These are phyloP conservation scores for Fonsecaea pedrosoi DNA, from an alignment of 2,329 filamentous ascomycete genomes.

Conservation along the genomic window DNA sequence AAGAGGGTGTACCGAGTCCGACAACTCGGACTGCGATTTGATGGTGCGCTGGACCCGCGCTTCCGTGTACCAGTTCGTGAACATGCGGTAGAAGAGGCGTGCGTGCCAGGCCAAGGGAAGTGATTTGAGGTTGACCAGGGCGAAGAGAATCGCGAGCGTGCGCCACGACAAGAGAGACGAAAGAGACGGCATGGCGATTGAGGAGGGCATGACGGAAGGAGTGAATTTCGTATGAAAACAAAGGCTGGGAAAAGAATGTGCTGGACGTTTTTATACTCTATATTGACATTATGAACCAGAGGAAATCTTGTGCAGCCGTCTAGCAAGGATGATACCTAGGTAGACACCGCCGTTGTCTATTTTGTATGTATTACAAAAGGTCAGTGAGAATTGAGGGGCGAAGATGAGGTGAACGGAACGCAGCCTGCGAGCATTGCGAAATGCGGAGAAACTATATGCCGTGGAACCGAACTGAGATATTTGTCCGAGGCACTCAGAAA, in stretches of 20 bases:
- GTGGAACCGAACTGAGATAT: background rate
- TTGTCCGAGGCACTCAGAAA: background rate
- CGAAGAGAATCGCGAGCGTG: constrained; percentile 57
- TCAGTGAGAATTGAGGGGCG: no score
- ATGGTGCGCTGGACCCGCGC: constrained; percentile 47
- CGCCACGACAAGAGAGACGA: constrained; percentile 43
- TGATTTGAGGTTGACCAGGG: constrained; percentile 73
- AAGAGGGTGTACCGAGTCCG: constrained; percentile 60
- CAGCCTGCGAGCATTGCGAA: background rate
- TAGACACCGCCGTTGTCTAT: background rate
- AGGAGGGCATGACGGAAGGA: constrained; percentile 5
- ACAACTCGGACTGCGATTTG: constrained; percentile 48
- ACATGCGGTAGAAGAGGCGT: constrained; percentile 65
- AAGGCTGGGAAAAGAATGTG: background rate
- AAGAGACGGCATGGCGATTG: constrained; percentile 20
- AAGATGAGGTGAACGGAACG: background rate
- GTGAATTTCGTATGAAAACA: background rate
- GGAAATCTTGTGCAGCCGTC: background rate
- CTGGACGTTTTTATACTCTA: background rate
- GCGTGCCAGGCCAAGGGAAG: constrained; percentile 78
- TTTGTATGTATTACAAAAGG: background rate
- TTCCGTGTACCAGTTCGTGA: constrained; percentile 61
- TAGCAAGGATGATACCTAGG: background rate
- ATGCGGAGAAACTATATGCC: background rate
- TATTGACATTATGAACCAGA: background rate